Evolutionary conservation across 1,284 basidiomycete genomes (phyloP).

Genomic region (Neolentinus lepideus): DNA sequence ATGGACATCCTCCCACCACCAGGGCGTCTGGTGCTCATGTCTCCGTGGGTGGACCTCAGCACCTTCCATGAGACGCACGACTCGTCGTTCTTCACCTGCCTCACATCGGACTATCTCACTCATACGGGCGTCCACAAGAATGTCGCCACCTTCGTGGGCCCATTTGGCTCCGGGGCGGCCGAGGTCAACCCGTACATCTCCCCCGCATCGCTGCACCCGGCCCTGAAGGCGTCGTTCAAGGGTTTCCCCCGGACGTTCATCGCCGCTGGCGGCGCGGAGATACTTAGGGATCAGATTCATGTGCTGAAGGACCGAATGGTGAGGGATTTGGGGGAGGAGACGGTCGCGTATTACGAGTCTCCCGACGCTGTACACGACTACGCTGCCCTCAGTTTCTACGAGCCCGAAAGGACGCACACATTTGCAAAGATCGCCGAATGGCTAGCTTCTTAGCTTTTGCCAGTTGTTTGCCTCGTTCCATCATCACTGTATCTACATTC

Average conservation of each 20-base stretch:
- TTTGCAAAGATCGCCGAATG: conserved; percentile 40
- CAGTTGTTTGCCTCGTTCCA: too few species aligned
- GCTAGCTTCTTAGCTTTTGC: conserved; percentile 21
- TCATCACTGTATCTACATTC: neutral
- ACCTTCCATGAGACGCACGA: conserved; percentile 23
- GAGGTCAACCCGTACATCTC: conserved; percentile 46
- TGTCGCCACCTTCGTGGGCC: conserved; percentile 26
- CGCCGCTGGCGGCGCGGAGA: conserved; percentile 44
- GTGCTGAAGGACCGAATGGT: conserved; percentile 17
- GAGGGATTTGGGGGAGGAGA: conserved; percentile 39
- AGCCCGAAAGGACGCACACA: conserved; percentile 46
- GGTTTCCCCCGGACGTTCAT: conserved; percentile 52
- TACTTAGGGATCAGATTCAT: conserved; percentile 40
- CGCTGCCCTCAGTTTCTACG: conserved; percentile 38
- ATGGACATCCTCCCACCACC: conserved; percentile 31
- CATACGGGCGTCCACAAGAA: conserved; percentile 2
- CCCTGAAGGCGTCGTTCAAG: conserved; percentile 31
- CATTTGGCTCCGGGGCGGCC: conserved; percentile 30
- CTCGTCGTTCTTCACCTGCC: conserved; percentile 25
- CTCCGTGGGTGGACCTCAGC: conserved; percentile 52
- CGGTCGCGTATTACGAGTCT: conserved; percentile 40
- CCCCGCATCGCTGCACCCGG: conserved; percentile 35
- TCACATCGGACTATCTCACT: conserved; percentile 32
- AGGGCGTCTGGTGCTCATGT: conserved; percentile 44
- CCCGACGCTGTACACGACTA: conserved; percentile 49